Evolutionary conservation across 1,284 basidiomycete genomes (phyloP).

Genomic region (Ganoderma leucocontextum): DNA sequence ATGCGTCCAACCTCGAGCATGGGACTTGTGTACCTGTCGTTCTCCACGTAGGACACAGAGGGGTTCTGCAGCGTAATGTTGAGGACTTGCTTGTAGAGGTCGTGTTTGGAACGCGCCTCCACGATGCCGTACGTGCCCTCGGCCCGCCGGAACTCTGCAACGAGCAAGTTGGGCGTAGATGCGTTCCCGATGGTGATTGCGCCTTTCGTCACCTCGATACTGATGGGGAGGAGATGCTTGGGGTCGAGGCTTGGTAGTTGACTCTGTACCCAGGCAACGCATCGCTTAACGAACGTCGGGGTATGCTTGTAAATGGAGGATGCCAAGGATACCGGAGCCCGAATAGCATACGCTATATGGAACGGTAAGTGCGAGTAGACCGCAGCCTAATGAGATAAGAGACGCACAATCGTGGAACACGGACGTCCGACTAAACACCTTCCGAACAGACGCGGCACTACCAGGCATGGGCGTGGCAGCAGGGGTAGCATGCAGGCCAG

Average conservation of each 20-base stretch:
- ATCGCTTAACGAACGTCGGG: constrained; percentile 55
- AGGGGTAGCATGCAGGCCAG: constrained; percentile 39
- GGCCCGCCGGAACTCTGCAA: constrained; percentile 78
- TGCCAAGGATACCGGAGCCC: constrained; percentile 38
- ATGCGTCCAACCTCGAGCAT: constrained; percentile 73
- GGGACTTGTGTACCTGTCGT: constrained; percentile 75
- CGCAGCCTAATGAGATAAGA: not conserved
- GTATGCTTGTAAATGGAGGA: constrained; percentile 44
- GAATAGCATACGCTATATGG: constrained; percentile 34
- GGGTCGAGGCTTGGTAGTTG: constrained; percentile 78
- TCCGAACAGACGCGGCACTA: constrained; percentile 36
- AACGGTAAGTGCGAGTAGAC: not conserved
- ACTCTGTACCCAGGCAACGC: constrained; percentile 57
- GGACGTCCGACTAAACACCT: constrained; percentile 44
- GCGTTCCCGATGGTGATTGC: constrained; percentile 85
- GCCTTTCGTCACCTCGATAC: constrained; percentile 76
- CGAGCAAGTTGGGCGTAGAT: constrained; percentile 83
- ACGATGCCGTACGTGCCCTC: constrained; percentile 83
- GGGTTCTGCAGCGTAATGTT: constrained; percentile 75
- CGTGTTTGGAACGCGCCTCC: constrained; percentile 78
- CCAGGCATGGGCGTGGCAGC: constrained; percentile 35
- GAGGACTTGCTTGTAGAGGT: constrained; percentile 83
- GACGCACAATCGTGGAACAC: constrained; percentile 40
- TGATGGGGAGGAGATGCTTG: constrained; percentile 83
- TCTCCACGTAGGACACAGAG: constrained; percentile 75